Evolutionary conservation across 495 filamentous ascomycete genomes (phyloP), one percentile per base, ranked within the genome.

Genomic region (Hapsidospora chrysogenum): DNA sequence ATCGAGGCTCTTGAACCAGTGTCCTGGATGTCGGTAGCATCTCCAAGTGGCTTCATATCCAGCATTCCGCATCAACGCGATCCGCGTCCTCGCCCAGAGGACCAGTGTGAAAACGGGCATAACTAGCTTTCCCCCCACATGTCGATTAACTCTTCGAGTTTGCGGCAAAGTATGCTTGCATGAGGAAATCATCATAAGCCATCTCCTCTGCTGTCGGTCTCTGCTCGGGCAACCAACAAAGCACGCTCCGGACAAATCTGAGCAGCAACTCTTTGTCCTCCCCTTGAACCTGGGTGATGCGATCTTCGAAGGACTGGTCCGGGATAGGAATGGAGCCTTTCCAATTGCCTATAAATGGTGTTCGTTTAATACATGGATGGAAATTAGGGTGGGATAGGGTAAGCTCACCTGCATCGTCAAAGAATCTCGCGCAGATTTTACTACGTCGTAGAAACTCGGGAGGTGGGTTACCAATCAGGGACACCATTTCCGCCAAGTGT

Each of bases 231-330:
- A 49, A 30, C 47, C 47, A 50, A 30, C 42, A 39, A 31, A 50
- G 35, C 23, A 49, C 42, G 19, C 36, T 45, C 15, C 47, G 42
- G 22, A 46, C 34, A 35, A 50, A 49, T 18, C 42, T 19, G 17
- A 50, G 34, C 27, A 50, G 45, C 29, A 49, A 32, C 28, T 36
- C 33, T 29, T 31, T 23, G 11, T 50, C 42, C 29, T 45, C 36
- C 14, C 35, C 42, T 25, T 46, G 19, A 41, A 50, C 42, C 34
- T 29, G 41, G 34, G 38, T 35, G 36, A 41, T 41, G 36, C 46
- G 47, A 20, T 16, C 41, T 42, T 50, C 45, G 30, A 50, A 45
- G 39, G 47, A 48, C 41, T 52, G 45, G 25, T 56, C 42, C 35
- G 51, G 51, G 33, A 58, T 53, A 9, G 38, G 36, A 33, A 47